phyloP scores from a whole-genome alignment of 2,329 filamentous ascomycete genomes.

The Macroventuria anomochaeta region DNA sequence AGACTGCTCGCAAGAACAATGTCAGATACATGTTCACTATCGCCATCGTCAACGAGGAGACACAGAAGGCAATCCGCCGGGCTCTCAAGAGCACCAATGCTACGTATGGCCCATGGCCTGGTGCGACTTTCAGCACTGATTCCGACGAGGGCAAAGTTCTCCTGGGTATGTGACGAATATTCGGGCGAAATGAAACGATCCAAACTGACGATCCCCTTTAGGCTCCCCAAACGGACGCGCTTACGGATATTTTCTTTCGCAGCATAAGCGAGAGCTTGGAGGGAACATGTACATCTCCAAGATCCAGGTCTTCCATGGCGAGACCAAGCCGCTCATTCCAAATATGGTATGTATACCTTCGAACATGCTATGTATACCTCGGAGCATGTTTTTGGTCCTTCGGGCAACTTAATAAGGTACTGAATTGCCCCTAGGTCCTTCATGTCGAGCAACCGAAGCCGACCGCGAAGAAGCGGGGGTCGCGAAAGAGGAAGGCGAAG shows the following conservation, averaged over 20 bases:
- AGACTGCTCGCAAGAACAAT: not conserved
- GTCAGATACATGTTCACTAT: constrained; percentile 13
- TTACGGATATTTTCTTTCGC: constrained; percentile 14
- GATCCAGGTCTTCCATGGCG: constrained; percentile 15
- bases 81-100: constrained; percentile 3
- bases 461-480: too few relatives aligned
- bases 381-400: too few relatives aligned
- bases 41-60: constrained; percentile 11
- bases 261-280: constrained; percentile 15
- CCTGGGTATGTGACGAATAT: not conserved
- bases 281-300: constrained; percentile 14
- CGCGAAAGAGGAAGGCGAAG: too few relatives aligned
- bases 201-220: not conserved
- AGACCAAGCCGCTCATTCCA: not conserved
- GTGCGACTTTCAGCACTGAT: constrained; percentile 3
- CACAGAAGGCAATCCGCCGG: constrained; percentile 7
- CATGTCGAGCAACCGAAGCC: too few relatives aligned
- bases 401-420: too few relatives aligned
- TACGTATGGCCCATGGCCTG: constrained; percentile 1
- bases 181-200: not conserved
- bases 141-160: constrained; percentile 3
- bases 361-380: too few relatives aligned
- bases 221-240: constrained; percentile 14
- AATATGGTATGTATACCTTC: constrained; percentile 11
- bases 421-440: too few relatives aligned